Conservation (phyloP, 2,329 filamentous ascomycete genomes). For the Coniochaeta hoffmannii region DNA sequence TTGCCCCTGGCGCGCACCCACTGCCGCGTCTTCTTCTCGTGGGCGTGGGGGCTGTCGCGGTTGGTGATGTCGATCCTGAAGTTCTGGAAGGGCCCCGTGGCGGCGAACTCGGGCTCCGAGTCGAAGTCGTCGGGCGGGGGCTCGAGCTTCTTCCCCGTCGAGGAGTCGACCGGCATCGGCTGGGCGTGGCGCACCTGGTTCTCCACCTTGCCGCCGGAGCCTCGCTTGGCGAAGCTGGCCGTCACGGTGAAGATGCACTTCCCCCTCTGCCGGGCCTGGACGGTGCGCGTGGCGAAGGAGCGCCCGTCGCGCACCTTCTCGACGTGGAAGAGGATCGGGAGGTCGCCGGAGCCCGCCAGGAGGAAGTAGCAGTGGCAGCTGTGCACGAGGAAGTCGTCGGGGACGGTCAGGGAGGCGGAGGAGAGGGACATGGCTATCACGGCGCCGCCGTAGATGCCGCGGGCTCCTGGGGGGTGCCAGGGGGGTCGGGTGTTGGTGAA, state of each 20-base stretch:
- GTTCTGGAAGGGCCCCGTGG: constrained; percentile 36
- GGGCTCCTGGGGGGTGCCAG: constrained; percentile 87
- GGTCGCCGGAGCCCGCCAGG: constrained; percentile 74
- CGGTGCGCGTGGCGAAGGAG: constrained; percentile 85
- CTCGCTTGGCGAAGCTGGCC: constrained; percentile 73
- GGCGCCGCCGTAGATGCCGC: constrained; percentile 88
- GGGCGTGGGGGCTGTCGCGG: constrained; percentile 40
- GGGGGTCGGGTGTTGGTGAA: constrained; percentile 90
- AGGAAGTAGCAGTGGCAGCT: constrained; percentile 99
- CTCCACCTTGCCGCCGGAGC: constrained; percentile 36
- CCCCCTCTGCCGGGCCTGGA: constrained; percentile 88
- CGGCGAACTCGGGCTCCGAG: background rate
- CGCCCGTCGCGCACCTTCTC: constrained; percentile 87
- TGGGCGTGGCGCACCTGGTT: constrained; percentile 57
- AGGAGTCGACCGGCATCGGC: constrained; percentile 46
- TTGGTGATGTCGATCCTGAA: constrained; percentile 33
- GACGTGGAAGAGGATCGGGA: constrained; percentile 90
- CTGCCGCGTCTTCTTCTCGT: constrained; percentile 60
- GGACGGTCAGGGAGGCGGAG: constrained; percentile 83
- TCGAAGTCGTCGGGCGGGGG: constrained; percentile 22
- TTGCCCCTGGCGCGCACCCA: constrained; percentile 70
- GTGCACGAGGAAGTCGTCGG: constrained; percentile 73
- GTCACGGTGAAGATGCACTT: constrained; percentile 93
- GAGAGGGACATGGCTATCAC: constrained; percentile 89
- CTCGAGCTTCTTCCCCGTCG: constrained; percentile 17